phyloP scores from a whole-genome alignment of 768 basidiomycete genomes.

The Suillus occidentalis region DNA sequence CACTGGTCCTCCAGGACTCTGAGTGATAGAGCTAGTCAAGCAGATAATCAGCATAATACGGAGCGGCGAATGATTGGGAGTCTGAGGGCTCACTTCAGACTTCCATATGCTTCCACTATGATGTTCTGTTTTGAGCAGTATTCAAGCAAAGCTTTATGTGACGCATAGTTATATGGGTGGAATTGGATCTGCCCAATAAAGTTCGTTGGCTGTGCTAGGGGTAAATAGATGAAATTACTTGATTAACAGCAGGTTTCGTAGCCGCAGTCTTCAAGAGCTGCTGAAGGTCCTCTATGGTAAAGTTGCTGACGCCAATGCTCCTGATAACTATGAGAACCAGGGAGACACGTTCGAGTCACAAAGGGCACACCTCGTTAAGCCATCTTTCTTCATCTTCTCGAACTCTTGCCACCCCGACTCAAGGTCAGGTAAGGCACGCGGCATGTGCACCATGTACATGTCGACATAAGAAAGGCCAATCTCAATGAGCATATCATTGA shows the following conservation, averaged over 20 bases:
- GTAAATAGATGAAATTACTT: constrained; percentile 38
- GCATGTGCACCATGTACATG: constrained; percentile 68
- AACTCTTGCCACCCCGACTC: constrained; percentile 54
- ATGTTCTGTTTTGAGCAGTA: constrained; percentile 58
- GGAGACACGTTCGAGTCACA: neutral
- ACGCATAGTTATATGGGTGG: constrained; percentile 71
- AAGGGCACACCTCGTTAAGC: constrained; percentile 28
- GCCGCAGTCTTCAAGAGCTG: constrained; percentile 48
- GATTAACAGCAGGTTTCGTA: constrained; percentile 69
- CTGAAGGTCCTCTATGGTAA: constrained; percentile 51
- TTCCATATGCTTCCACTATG: constrained; percentile 63
- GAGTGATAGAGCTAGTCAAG: constrained; percentile 55
- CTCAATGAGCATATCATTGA: constrained; percentile 32
- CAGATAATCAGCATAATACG: neutral
- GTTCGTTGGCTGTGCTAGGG: neutral
- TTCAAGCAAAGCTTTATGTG: constrained; percentile 54
- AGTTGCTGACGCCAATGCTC: constrained; percentile 78
- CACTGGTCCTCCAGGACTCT: constrained; percentile 61
- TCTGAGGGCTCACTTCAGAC: constrained; percentile 49
- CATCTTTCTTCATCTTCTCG: constrained; percentile 50
- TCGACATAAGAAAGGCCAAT: constrained; percentile 63
- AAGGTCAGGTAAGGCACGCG: constrained; percentile 34
- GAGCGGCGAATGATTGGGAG: constrained; percentile 17
- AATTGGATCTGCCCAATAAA: constrained; percentile 50
- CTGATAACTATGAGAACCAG: constrained; percentile 31